These are phyloP conservation scores for Xylariaceae sp. DNA, from an alignment of 2,329 filamentous ascomycete species.

Conservation along the genomic window DNA sequence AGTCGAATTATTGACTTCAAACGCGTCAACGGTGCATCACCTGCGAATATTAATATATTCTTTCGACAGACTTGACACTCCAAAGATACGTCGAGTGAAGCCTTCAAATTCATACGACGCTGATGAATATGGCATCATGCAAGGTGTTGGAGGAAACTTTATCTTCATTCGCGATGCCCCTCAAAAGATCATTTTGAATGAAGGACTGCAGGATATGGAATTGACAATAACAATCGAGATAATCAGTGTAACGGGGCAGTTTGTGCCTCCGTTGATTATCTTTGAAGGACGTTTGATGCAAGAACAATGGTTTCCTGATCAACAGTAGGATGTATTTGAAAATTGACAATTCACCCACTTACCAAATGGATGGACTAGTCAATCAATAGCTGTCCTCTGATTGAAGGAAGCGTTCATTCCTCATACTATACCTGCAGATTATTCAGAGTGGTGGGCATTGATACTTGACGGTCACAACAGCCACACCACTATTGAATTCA, in stretches of 20 bases:
- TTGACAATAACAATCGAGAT: background rate
- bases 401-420: too few species aligned
- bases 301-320: background rate
- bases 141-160: background rate
- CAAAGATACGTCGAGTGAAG: background rate
- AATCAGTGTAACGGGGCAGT: background rate
- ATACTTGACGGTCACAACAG: too few species aligned
- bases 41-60: background rate
- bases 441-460: too few species aligned
- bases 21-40: background rate
- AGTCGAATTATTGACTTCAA: background rate
- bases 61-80: background rate
- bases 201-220: background rate
- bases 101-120: background rate
- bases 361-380: too few species aligned
- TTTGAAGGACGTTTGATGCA: background rate
- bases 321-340: background rate
- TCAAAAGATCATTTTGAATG: background rate
- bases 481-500: too few species aligned
- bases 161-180: background rate
- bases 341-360: too few species aligned
- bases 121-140: background rate
- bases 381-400: too few species aligned
- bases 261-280: background rate
- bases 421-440: too few species aligned